Conservation (phyloP, 225 moss, liverwort and hornwort species). For the Bryum argenteum region DNA sequence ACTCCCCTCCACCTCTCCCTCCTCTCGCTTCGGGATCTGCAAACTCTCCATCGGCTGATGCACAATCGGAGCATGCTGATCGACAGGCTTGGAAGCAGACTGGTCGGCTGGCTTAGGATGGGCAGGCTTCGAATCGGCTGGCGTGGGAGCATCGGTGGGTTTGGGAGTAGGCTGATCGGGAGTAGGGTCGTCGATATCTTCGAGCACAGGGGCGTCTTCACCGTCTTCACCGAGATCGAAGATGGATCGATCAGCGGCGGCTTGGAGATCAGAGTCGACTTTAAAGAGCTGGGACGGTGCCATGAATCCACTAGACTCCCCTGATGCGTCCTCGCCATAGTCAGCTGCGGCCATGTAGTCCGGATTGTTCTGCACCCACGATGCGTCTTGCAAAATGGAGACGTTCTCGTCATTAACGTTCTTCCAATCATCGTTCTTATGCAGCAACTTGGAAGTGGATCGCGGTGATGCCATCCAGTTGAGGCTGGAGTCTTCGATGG, state of each 20-base stretch:
- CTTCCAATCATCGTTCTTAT: constrained; percentile 37
- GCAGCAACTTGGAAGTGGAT: constrained; percentile 24
- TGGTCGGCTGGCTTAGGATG: background rate
- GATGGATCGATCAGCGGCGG: constrained; percentile 10
- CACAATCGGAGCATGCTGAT: background rate
- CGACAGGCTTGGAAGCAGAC: background rate
- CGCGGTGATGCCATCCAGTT: constrained; percentile 52
- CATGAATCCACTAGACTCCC: constrained; percentile 15
- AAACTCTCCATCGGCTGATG: constrained; percentile 26
- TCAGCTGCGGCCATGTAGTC: constrained; percentile 9
- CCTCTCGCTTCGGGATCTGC: constrained; percentile 17
- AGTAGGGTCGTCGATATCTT: constrained; percentile 20
- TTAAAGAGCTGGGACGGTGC: constrained; percentile 50
- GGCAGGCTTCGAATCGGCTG: background rate
- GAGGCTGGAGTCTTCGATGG: constrained; percentile 71
- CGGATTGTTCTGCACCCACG: constrained; percentile 24
- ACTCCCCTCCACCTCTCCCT: constrained; percentile 10
- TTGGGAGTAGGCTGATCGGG: background rate
- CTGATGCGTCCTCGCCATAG: constrained; percentile 2
- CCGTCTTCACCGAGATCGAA: constrained; percentile 36
- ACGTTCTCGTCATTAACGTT: constrained; percentile 45
- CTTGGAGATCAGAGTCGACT: constrained; percentile 34
- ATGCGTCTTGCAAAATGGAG: constrained; percentile 47
- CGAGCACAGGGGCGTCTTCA: constrained; percentile 43
- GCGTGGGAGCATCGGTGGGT: background rate